Base-by-base conservation (phyloP, 2,329 filamentous ascomycete genomes). In the Amauroascus verrucosus region DNA sequence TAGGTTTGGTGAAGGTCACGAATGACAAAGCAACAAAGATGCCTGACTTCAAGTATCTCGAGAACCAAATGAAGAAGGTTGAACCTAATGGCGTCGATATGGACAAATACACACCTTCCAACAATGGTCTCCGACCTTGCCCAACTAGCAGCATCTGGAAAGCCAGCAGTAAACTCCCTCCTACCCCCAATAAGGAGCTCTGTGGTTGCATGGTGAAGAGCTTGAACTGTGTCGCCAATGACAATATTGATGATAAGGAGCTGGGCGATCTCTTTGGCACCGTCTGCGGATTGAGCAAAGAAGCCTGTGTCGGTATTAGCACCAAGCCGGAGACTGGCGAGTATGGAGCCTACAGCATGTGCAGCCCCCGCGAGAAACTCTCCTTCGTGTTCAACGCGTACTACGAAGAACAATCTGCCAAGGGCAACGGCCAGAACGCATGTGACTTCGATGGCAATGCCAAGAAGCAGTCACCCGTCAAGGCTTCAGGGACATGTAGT, bases 181-280 rank as follows among this genome's bases (percentile, higher is more conserved):
- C 90, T 8, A 80, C 80, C 9, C 89, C 90, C 58, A 88, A 97
- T 73, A 65, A 80, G 44, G 65, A 81, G 43, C 82, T 95, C 45
- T 98, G 93, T 78, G 70, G 77, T 54, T 98, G 93, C 80, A 95
- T 95, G 87, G 78, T 80, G 68, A 75, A 80, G 59, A 82, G 81
- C 43, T 74, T 95, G 54, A 73, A 75, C 55, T 98, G 93, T 73
- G 77, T 79, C 26, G 81, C 88, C 56, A 74, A 78, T 44, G 70
- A 76, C 45, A 70, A 71, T 61, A 72, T 88, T 22, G 72, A 77
- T 58, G 67, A 73, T 48, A 75, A 82, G 51, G 72, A 81, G 54
- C 85, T 81, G 63, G 80, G 78, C 48, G 72, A 77, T 14, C 78
- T 93, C 61, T 97, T 97, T 70, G 56, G 63, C 46, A 57, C 64